A percentile compares a stretch with the other conserved stretches of the same genome.
These are phyloP conservation scores for Phytophthora capsici DNA, from an alignment of 352 stramenopile species.

Conservation along the genomic window DNA sequence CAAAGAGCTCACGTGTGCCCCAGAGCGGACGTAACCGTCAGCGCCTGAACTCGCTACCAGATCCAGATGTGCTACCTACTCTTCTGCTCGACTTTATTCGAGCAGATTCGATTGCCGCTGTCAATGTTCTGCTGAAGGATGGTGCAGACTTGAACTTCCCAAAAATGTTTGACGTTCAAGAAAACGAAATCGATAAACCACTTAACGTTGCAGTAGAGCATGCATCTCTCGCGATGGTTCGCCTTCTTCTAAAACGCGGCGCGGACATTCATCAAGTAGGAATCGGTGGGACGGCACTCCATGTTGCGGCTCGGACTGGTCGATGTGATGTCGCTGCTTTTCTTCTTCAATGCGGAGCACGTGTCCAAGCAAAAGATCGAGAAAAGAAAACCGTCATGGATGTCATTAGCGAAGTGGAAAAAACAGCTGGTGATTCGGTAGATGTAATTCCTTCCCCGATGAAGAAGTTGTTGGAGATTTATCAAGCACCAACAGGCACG, in stretches of 20 bases:
- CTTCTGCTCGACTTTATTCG: conserved; percentile 80
- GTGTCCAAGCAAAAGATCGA: conserved; percentile 55
- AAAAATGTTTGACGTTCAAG: conserved; percentile 47
- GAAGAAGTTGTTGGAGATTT: conserved; percentile 61
- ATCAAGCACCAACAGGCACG: conserved; percentile 35
- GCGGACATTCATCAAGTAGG: conserved; percentile 70
- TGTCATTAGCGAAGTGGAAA: conserved; percentile 30
- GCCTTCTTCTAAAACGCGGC: conserved; percentile 78
- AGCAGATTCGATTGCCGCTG: conserved; percentile 72
- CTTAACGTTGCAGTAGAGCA: conserved; percentile 67
- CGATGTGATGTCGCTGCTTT: conserved; percentile 83
- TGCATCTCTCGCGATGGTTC: conserved; percentile 75
- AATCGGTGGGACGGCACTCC: conserved; percentile 62
- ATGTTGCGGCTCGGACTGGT: conserved; percentile 60
- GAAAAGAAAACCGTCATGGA: conserved; percentile 63
- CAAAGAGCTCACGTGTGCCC: conserved; percentile 9
- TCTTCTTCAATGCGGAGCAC: conserved; percentile 78
- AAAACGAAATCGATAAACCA: conserved; percentile 69
- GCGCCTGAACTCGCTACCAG: conserved; percentile 59
- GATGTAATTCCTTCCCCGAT: conserved; percentile 42
- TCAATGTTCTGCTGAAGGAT: conserved; percentile 76
- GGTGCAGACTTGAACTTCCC: conserved; percentile 77
- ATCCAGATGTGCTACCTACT: conserved; percentile 66
- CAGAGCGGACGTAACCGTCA: conserved; percentile 31
- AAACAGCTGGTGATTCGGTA: conserved; percentile 6